Base-by-base conservation (phyloP, 2,329 filamentous ascomycete species). In the Epichloe gansuensis region DNA sequence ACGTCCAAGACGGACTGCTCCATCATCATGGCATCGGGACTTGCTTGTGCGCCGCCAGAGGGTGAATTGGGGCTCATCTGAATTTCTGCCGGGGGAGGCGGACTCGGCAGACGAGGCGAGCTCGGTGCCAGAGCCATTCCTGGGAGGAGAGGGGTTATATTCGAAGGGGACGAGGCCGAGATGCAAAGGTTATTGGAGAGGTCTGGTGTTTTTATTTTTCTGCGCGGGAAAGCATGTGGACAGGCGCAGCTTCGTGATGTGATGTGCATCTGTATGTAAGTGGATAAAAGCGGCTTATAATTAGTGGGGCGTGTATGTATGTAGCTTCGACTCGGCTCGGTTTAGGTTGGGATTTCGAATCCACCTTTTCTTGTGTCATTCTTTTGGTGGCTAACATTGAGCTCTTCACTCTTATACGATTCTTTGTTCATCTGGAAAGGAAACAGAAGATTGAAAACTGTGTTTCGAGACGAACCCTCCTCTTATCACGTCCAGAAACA, bases 51-150 rank as follows among this genome's bases (percentile, higher is more conserved):
- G 48, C 81, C 76, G 57, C 83, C 73, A 17, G 77, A 77, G 2
- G 89, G 88, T 48, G 89, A 93, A 61, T 82, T 82, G 52, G 86
- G 84, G 7, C 82, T 85, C 56, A 95, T 84, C 71, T 97, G 91
- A 59, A 95, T 93, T 70, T 98, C 93, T 55, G 91, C 89, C 53
- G 94, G 84, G 84, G 93, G 93, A 53, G 93, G 93, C 55, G 93
- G 93, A 68, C 89, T 96, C 54, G 93, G 93, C 49, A 98, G 82
- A 65, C 93, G 86, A 57, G 93, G 91, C 47, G 90, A 96, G 69
- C 81, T 91, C 56, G 87, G 84, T 60, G 78, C 71, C 56, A 81
- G 67, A 58, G 78, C 73, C 77, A 81, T 80, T 57, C 58, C 68
- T 35, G 40, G n/a, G 31, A n/a, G 40, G 17, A 17, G 17, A 17